Conservation (phyloP, 176 grass and related monocot species). For the Hordeum vulgare region DNA sequence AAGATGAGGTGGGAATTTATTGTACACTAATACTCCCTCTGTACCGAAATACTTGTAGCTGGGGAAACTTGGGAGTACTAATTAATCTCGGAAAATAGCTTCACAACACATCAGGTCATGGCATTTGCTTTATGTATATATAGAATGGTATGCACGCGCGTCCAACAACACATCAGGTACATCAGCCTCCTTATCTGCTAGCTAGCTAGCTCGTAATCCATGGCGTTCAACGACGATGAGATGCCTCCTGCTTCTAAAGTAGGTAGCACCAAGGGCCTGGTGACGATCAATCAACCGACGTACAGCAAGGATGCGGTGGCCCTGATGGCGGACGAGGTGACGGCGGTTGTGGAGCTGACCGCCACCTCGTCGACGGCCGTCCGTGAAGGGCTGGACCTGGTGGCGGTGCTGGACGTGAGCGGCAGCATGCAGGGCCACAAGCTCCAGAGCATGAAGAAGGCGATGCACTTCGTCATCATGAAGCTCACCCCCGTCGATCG, state of each 20-base stretch:
- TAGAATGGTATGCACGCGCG: too few species aligned
- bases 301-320: background rate
- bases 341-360: slow-evolving; percentile 6
- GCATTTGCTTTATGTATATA: too few species aligned
- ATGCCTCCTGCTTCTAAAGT: background rate
- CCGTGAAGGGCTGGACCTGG: background rate
- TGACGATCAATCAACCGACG: background rate
- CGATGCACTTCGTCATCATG: slow-evolving; percentile 1
- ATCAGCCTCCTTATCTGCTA: too few species aligned
- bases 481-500: slow-evolving; percentile 18
- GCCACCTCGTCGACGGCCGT: background rate
- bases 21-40: too few species aligned
- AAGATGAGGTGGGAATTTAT: too few species aligned
- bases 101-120: too few species aligned
- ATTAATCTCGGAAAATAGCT: too few species aligned
- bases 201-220: too few species aligned
- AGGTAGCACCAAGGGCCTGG: background rate
- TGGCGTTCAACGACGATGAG: too few species aligned
- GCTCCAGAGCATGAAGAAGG: background rate
- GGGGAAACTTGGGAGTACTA: too few species aligned
- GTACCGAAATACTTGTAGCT: too few species aligned
- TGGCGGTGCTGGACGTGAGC: slow-evolving; percentile 17
- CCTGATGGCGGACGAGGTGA: background rate
- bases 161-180: too few species aligned
- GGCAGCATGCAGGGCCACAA: background rate